Percentiles rank a stretch among this genome's conserved stretches.
Conservation (phyloP, 441 rosid species). For the Euphorbia celastroides region DNA sequence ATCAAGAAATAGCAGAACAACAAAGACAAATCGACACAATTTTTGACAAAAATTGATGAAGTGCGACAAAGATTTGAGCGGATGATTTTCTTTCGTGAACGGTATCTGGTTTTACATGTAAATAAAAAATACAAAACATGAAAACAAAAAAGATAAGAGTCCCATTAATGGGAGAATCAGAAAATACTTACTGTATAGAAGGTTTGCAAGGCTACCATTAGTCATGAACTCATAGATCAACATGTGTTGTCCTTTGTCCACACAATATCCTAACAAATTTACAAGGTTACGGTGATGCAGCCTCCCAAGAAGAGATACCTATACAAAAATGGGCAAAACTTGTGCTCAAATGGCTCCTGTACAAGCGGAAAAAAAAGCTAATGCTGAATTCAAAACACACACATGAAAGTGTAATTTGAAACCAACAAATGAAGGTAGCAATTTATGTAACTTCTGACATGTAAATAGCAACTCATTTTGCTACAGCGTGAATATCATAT, state of each 20-base stretch:
- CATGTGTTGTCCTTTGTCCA: conserved; percentile 78
- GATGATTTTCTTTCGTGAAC: background rate
- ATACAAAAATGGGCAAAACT: conserved; percentile 12
- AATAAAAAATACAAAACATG: background rate
- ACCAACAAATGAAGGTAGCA: background rate
- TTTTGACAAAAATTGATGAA: background rate
- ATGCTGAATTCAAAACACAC: background rate
- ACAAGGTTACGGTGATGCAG: conserved; percentile 95
- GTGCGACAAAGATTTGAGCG: background rate
- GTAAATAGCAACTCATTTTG: background rate
- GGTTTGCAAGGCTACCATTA: conserved; percentile 85
- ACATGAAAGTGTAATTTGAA: background rate
- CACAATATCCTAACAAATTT: conserved; percentile 84
- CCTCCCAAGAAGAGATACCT: conserved; percentile 21
- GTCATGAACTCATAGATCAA: conserved; percentile 94
- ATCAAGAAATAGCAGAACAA: background rate
- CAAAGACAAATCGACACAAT: background rate
- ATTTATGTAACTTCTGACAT: background rate
- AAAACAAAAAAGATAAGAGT: background rate
- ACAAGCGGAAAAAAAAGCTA: background rate
- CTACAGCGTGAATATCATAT: background rate
- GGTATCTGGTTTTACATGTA: background rate
- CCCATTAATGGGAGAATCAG: conserved; percentile 11
- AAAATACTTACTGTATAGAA: conserved; percentile 69
- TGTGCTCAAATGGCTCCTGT: background rate